These are phyloP conservation scores for Tetrastigma voinierianum DNA, from an alignment of 164 flowering plant species.

Conservation along the genomic window DNA sequence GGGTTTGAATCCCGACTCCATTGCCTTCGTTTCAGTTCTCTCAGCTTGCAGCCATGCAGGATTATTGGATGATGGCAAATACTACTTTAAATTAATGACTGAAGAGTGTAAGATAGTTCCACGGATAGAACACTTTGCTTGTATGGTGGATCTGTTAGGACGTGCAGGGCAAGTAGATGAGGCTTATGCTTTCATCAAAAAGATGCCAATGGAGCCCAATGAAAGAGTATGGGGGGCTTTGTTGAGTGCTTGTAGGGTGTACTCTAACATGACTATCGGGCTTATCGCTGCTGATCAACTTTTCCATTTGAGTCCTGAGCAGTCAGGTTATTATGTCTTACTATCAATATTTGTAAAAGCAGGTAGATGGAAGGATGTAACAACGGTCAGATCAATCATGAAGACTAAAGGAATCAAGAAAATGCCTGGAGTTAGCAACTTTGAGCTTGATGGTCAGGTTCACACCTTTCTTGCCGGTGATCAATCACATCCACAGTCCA, in stretches of 20 bases:
- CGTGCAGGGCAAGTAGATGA: slow-evolving; percentile 38
- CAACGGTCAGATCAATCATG: slow-evolving; percentile 29
- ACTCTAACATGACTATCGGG: slow-evolving; percentile 29
- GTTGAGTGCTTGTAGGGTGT: slow-evolving; percentile 35
- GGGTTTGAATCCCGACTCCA: slow-evolving; percentile 33
- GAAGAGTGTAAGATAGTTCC: slow-evolving; percentile 24
- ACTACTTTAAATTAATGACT: slow-evolving; percentile 28
- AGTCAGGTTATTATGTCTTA: slow-evolving; percentile 43
- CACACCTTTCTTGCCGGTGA: slow-evolving; percentile 44
- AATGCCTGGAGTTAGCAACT: slow-evolving; percentile 37
- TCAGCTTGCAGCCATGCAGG: slow-evolving; percentile 46
- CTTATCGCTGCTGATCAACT: slow-evolving; percentile 36
- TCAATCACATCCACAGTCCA: slow-evolving; percentile 32
- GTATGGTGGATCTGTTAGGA: slow-evolving; percentile 45
- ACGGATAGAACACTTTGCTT: slow-evolving; percentile 33
- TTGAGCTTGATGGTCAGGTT: slow-evolving; percentile 29
- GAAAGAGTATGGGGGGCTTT: slow-evolving; percentile 46
- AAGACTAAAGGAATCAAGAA: slow-evolving; percentile 31
- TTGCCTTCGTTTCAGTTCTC: too few species aligned
- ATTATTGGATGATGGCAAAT: slow-evolving; percentile 32
- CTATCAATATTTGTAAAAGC: slow-evolving; percentile 40
- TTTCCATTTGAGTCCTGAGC: slow-evolving; percentile 29
- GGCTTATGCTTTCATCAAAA: slow-evolving; percentile 27
- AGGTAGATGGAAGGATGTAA: slow-evolving; percentile 38
- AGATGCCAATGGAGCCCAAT: slow-evolving; percentile 36